These are phyloP conservation scores for Apiotrichum porosum DNA, from an alignment of 1,284 basidiomycete genomes.

Conservation along the genomic window DNA sequence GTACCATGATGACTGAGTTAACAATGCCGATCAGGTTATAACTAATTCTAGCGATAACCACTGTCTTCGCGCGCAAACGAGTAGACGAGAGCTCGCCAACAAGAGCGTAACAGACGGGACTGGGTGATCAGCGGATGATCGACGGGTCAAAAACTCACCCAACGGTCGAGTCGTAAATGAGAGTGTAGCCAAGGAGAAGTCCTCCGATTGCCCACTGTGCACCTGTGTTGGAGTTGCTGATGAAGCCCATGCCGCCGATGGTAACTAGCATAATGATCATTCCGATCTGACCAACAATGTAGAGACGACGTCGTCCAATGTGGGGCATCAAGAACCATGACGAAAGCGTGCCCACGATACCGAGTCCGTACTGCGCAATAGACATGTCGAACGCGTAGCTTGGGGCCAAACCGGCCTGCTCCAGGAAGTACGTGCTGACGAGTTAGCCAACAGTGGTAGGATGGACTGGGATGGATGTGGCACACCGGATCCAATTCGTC, in stretches of 20 bases:
- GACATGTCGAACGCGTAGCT: slow-evolving; percentile 24
- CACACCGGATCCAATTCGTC: no score
- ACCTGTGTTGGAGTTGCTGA: neutral
- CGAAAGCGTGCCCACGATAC: slow-evolving; percentile 41
- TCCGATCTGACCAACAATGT: slow-evolving; percentile 46
- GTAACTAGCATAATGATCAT: slow-evolving; percentile 48
- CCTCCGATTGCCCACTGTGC: slow-evolving; percentile 16
- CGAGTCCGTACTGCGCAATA: slow-evolving; percentile 42
- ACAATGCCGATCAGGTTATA: slow-evolving; percentile 44
- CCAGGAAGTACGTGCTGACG: slow-evolving; percentile 25
- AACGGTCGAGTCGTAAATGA: slow-evolving; percentile 27
- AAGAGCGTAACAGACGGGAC: slow-evolving; percentile 34
- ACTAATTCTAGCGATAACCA: slow-evolving; percentile 49
- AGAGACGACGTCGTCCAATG: slow-evolving; percentile 50
- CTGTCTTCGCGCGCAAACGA: slow-evolving; percentile 51
- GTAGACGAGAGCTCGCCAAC: slow-evolving; percentile 49
- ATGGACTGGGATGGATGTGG: no score
- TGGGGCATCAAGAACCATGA: slow-evolving; percentile 38
- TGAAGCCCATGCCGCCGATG: slow-evolving; percentile 41
- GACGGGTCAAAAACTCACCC: no score
- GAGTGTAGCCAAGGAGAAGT: slow-evolving; percentile 24
- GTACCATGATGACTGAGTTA: slow-evolving; percentile 11
- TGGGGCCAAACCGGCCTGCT: slow-evolving; percentile 15
- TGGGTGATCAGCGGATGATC: no score
- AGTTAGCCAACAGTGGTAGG: no score